Evolutionary conservation across 2,329 filamentous ascomycete genomes (phyloP).

Genomic region (Claviceps quebecensis): DNA sequence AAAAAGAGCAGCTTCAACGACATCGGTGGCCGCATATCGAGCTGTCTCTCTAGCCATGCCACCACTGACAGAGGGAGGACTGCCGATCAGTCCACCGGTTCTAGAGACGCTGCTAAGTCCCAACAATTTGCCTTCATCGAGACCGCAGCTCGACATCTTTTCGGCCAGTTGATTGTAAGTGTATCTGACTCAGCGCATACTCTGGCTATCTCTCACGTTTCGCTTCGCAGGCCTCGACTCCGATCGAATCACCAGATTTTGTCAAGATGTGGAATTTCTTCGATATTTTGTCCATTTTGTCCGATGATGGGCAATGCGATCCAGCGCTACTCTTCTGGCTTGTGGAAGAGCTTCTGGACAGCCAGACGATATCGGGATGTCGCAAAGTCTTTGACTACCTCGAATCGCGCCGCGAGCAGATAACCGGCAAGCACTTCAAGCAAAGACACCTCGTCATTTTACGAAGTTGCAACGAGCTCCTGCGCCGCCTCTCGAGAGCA

Average conservation of each 20-base stretch:
- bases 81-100: constrained; percentile 14
- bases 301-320: constrained; percentile 66
- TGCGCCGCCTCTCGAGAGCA: constrained; percentile 85
- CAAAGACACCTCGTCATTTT: constrained; percentile 81
- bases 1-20: constrained; percentile 51
- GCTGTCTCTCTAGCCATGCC: constrained; percentile 16
- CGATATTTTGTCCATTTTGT: constrained; percentile 78
- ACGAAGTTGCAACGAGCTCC: constrained; percentile 86
- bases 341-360: constrained; percentile 88
- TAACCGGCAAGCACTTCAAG: constrained; percentile 67
- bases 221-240: constrained; percentile 48
- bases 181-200: constrained; percentile 14
- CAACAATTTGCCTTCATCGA: constrained; percentile 63
- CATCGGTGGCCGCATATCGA: constrained; percentile 29
- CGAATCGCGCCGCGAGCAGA: constrained; percentile 79
- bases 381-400: constrained; percentile 87
- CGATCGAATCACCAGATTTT: constrained; percentile 66
- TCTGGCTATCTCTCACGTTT: neutral
- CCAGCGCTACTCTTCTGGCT: constrained; percentile 77
- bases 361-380: constrained; percentile 86
- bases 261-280: constrained; percentile 85
- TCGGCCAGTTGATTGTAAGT: constrained; percentile 65
- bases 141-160: constrained; percentile 66
- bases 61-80: constrained; percentile 14
- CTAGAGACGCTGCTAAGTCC: constrained; percentile 24